Evolutionary conservation across 2,329 filamentous ascomycete species (phyloP).

Genomic region (Xylariaceae sp.): DNA sequence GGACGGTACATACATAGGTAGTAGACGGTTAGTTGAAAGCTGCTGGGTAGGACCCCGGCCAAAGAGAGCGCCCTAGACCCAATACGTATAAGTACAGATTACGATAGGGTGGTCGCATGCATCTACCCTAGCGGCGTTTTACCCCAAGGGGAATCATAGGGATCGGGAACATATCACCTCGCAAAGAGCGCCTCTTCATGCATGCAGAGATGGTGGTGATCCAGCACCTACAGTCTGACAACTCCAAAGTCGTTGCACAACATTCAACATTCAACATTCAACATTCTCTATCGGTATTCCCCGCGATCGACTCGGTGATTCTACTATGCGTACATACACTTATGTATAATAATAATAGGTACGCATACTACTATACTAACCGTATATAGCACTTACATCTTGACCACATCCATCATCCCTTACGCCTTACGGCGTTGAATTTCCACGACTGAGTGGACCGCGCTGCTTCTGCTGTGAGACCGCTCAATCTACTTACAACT

Average conservation of each 20-base stretch:
- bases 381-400: too few relatives aligned
- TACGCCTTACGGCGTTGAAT: slow-evolving; percentile 6
- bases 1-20: too few relatives aligned
- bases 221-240: neutral
- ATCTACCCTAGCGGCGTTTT: slow-evolving; percentile 19
- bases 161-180: slow-evolving; percentile 14
- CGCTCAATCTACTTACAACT: slow-evolving; percentile 5
- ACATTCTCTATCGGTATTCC: slow-evolving; percentile 6
- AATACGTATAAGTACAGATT: slow-evolving; percentile 13
- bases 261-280: too few relatives aligned
- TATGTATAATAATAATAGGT: too few relatives aligned
- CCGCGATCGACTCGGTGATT: slow-evolving; percentile 19
- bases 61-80: slow-evolving; percentile 14
- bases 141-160: slow-evolving; percentile 23
- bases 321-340: slow-evolving; percentile 1
- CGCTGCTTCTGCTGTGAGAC: slow-evolving; percentile 12
- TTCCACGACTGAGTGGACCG: slow-evolving; percentile 1
- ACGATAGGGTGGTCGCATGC: slow-evolving; percentile 18
- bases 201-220: slow-evolving; percentile 6
- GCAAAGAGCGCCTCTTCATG: slow-evolving; percentile 12
- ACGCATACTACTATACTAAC: too few relatives aligned
- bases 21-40: neutral
- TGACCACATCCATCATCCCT: too few relatives aligned
- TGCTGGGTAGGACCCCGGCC: slow-evolving; percentile 16
- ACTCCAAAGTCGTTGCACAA: slow-evolving; percentile 12